Conservation (phyloP, 306 rosid genomes). For the Crotalaria pallida region DNA sequence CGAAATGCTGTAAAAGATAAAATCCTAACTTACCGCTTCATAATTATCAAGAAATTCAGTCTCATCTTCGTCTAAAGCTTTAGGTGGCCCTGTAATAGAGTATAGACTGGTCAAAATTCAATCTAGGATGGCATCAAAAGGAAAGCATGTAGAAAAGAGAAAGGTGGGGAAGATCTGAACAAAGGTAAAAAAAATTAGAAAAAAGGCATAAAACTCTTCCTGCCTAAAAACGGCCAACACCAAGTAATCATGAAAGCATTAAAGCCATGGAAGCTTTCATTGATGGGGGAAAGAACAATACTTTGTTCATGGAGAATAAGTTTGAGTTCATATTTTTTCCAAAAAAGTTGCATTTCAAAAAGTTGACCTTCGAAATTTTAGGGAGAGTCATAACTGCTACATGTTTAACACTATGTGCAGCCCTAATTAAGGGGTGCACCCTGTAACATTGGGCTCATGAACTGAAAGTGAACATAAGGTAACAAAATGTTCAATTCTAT, state of each 20-base stretch:
- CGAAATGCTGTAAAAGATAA: neutral
- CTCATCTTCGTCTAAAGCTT: constrained; percentile 95
- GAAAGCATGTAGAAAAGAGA: neutral
- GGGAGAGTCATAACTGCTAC: too few species aligned
- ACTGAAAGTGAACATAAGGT: too few species aligned
- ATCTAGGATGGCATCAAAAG: neutral
- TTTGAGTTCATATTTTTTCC: too few species aligned
- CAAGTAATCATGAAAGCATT: neutral
- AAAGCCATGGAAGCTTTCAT: neutral
- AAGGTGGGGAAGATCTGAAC: neutral
- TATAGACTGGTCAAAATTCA: constrained; percentile 6
- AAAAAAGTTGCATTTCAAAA: too few species aligned
- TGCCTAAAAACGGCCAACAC: neutral
- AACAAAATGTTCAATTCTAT: too few species aligned
- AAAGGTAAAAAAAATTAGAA: neutral
- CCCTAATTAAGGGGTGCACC: too few species aligned
- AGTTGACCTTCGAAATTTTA: too few species aligned
- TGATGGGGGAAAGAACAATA: too few species aligned
- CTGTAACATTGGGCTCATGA: too few species aligned
- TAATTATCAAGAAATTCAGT: constrained; percentile 78
- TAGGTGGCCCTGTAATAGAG: constrained; percentile 77
- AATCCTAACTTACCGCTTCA: constrained; percentile 48
- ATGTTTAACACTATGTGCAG: too few species aligned
- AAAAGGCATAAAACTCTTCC: constrained; percentile 14
- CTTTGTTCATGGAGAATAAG: too few species aligned